Conservation (phyloP, 495 filamentous ascomycete genomes). For the Pyronema domesticum region DNA sequence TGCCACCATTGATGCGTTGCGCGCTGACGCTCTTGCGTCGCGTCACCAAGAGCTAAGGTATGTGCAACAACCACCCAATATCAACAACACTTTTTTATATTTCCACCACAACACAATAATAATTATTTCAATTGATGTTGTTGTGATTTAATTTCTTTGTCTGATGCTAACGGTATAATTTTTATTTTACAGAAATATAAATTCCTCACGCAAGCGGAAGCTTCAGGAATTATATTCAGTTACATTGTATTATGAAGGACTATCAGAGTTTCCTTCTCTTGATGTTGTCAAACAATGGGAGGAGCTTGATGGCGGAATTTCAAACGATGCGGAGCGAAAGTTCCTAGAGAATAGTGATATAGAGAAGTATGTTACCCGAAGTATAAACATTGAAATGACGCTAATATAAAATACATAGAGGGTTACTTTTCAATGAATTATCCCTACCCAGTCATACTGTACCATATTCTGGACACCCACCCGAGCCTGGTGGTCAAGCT, state of each 20-base stretch:
- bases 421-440: slow-evolving; percentile 17
- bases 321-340: slow-evolving; percentile 18
- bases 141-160: neutral
- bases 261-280: slow-evolving; percentile 15
- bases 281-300: slow-evolving; percentile 18
- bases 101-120: neutral
- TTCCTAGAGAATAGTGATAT: slow-evolving; percentile 25
- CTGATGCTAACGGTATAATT: neutral
- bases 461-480: slow-evolving; percentile 13
- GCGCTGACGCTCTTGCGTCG: slow-evolving; percentile 3
- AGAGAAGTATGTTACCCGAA: slow-evolving; percentile 10
- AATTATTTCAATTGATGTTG: neutral
- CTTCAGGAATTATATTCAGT: slow-evolving; percentile 23
- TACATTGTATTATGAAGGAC: slow-evolving; percentile 15
- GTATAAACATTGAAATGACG: neutral
- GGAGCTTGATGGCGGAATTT: slow-evolving; percentile 14
- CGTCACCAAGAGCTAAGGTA: slow-evolving; percentile 4
- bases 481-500: slow-evolving; percentile 14
- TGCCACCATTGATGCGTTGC: slow-evolving; percentile 1
- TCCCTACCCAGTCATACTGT: slow-evolving; percentile 9
- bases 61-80: neutral
- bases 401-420: slow-evolving; percentile 3
- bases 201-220: slow-evolving; percentile 22
- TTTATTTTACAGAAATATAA: neutral
- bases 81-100: neutral